These are phyloP conservation scores for Globisporangium uncinulatum DNA, from an alignment of 352 stramenopile species.

Conservation along the genomic window DNA sequence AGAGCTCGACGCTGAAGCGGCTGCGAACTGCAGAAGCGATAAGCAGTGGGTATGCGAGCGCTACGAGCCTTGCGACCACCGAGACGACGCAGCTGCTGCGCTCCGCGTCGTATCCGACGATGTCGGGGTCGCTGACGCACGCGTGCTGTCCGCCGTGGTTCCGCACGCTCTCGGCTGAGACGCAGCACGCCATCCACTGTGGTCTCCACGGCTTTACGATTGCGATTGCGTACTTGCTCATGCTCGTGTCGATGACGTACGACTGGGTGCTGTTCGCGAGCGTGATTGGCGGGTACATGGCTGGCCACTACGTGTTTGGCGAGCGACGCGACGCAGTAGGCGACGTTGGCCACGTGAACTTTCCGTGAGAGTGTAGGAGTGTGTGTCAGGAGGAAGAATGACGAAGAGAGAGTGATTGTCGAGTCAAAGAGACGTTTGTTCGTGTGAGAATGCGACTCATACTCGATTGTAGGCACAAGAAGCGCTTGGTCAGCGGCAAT, in stretches of 20 bases:
- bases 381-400: not conserved
- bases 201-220: conserved; percentile 56
- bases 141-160: conserved; percentile 49
- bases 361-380: conserved; percentile 3
- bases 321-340: conserved; percentile 46
- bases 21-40: conserved; percentile 2
- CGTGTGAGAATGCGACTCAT: too few relatives aligned
- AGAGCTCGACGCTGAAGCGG: conserved; percentile 46
- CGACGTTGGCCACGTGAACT: conserved; percentile 17
- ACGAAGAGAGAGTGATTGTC: not conserved
- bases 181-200: conserved; percentile 49
- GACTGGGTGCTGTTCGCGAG: conserved; percentile 55
- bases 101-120: conserved; percentile 24
- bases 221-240: conserved; percentile 70
- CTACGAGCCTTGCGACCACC: conserved; percentile 4
- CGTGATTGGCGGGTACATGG: conserved; percentile 50
- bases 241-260: conserved; percentile 81
- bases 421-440: too few relatives aligned
- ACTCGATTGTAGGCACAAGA: too few relatives aligned
- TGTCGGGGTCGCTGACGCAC: conserved; percentile 20
- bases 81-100: conserved; percentile 40
- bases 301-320: conserved; percentile 61
- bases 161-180: conserved; percentile 39
- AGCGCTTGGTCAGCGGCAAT: too few relatives aligned
- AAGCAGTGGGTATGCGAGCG: conserved; percentile 3